Evolutionary conservation across 208 protist species (phyloP).

Genomic region (Wallacemonas sp.): DNA sequence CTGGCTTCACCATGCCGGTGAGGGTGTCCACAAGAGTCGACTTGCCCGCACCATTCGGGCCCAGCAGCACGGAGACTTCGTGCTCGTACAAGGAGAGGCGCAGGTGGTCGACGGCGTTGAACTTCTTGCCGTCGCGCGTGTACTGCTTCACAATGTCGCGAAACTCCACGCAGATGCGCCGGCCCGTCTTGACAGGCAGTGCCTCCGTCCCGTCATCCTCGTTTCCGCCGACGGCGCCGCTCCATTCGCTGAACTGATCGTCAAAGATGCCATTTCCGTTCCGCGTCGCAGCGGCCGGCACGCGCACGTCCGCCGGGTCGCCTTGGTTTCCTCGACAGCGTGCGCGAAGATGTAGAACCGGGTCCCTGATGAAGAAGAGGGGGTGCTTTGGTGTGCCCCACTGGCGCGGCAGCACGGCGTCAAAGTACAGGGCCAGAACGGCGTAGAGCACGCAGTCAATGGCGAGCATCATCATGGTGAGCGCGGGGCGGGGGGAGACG

Average conservation of each 20-base stretch:
- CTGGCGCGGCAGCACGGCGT: constrained; percentile 41
- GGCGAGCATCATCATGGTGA: constrained; percentile 30
- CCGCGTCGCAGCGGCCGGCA: neutral
- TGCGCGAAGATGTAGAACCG: constrained; percentile 5
- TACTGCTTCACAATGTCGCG: constrained; percentile 27
- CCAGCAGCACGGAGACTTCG: constrained; percentile 62
- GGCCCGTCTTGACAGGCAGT: neutral
- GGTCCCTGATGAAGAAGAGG: constrained; percentile 31
- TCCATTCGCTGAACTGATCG: neutral
- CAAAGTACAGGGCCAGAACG: constrained; percentile 54
- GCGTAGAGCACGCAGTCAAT: constrained; percentile 49
- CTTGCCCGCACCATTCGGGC: constrained; percentile 70
- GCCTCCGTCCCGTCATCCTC: neutral
- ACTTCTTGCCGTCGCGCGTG: constrained; percentile 21
- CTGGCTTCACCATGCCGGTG: constrained; percentile 76
- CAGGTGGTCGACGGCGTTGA: constrained; percentile 58
- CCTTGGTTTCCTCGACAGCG: neutral
- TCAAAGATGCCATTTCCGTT: constrained; percentile 8
- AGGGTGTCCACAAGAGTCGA: constrained; percentile 80
- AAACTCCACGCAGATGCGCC: constrained; percentile 5
- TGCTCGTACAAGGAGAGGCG: constrained; percentile 39
- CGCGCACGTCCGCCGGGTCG: neutral
- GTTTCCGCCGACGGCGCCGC: neutral
- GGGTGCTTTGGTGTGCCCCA: constrained; percentile 39
- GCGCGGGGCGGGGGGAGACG: constrained; percentile 24